Percentiles rank a stretch among this genome's conserved stretches.
Conservation (phyloP, 345 rosid genomes). For the Eucalyptus erythrocorys region DNA sequence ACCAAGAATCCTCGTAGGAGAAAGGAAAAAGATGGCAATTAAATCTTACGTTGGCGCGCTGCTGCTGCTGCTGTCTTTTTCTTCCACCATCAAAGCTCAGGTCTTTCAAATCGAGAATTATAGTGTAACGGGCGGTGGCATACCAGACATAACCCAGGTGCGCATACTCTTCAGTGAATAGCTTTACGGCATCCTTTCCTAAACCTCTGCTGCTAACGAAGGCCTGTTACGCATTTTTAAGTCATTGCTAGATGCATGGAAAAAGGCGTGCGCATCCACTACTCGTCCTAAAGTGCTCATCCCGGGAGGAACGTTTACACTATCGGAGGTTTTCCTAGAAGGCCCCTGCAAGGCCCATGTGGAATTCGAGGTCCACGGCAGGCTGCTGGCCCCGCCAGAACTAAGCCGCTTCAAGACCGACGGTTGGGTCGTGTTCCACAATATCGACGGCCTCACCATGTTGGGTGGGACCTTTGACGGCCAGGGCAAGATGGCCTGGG, state of each 20-base stretch:
- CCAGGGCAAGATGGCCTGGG: constrained; percentile 30
- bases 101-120: not conserved
- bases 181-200: not conserved
- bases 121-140: not conserved
- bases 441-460: constrained; percentile 21
- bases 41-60: not conserved
- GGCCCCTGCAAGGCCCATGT: constrained; percentile 36
- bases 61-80: not conserved
- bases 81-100: not conserved
- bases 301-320: constrained; percentile 21
- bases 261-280: constrained; percentile 28
- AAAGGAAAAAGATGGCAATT: not conserved
- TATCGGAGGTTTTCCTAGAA: constrained; percentile 8
- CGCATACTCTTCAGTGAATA: not conserved
- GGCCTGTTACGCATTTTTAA: not conserved
- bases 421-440: constrained; percentile 32
- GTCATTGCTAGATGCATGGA: constrained; percentile 23
- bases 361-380: constrained; percentile 13
- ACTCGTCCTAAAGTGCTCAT: constrained; percentile 16
- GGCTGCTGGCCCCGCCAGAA: constrained; percentile 20
- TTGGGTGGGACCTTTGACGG: constrained; percentile 57
- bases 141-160: not conserved
- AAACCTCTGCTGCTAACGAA: not conserved
- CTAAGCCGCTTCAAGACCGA: constrained; percentile 1
- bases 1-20: not conserved